A percentile compares a stretch with the other conserved stretches of the same genome.
phyloP scores from a whole-genome alignment of 2,329 filamentous ascomycete species.

The Lecanosticta acicola region DNA sequence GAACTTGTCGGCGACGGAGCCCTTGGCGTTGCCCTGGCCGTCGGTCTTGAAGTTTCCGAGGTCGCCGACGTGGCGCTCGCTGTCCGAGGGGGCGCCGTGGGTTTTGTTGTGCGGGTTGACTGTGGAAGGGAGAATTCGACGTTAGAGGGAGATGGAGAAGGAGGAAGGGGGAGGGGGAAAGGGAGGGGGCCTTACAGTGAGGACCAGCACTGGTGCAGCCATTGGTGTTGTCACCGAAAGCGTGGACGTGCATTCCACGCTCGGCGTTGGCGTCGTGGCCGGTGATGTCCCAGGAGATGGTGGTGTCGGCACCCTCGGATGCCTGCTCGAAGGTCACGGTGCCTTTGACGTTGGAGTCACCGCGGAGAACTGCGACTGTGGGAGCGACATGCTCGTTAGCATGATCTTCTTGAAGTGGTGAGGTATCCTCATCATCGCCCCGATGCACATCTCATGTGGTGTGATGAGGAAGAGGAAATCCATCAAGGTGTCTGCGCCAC shows the following conservation, averaged over 20 bases:
- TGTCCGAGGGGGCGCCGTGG: conserved; percentile 81
- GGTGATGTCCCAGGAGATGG: conserved; percentile 83
- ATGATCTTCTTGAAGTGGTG: background rate
- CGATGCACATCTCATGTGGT: background rate
- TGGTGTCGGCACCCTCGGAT: conserved; percentile 74
- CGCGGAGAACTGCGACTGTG: conserved; percentile 89
- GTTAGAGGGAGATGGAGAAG: background rate
- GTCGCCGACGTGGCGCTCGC: conserved; percentile 90
- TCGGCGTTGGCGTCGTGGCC: conserved; percentile 92
- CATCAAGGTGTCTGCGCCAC: conserved; percentile 8
- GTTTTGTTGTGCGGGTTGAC: conserved; percentile 94
- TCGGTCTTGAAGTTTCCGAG: conserved; percentile 97
- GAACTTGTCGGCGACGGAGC: conserved; percentile 69
- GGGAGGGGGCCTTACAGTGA: conserved; percentile 64
- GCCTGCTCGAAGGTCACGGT: conserved; percentile 94
- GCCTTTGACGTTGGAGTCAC: conserved; percentile 92
- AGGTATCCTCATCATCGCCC: background rate
- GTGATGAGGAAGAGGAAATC: background rate
- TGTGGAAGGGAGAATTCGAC: conserved; percentile 36
- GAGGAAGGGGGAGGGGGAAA: background rate
- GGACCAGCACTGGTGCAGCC: conserved; percentile 97
- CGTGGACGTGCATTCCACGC: conserved; percentile 98
- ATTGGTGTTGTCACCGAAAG: conserved; percentile 99
- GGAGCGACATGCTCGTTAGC: background rate
- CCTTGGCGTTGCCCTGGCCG: conserved; percentile 81